Evolutionary conservation across 2,329 filamentous ascomycete species (phyloP).

Genomic region (Ilyonectria robusta): DNA sequence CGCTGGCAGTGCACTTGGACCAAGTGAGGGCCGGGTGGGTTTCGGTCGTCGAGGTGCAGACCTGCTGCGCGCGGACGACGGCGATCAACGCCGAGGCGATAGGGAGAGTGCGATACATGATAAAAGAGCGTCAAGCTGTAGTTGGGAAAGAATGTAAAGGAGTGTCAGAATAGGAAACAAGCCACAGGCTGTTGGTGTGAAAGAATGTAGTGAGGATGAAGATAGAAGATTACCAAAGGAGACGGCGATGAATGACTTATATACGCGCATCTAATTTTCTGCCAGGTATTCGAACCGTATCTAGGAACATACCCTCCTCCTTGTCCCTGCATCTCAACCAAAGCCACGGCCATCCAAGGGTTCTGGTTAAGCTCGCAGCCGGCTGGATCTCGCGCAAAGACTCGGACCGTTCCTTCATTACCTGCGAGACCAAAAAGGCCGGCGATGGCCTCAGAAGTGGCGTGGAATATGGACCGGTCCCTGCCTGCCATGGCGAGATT

Average conservation of each 20-base stretch:
- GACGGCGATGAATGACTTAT: neutral
- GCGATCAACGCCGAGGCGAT: slow-evolving; percentile 46
- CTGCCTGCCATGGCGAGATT: slow-evolving; percentile 16
- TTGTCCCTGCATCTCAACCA: neutral
- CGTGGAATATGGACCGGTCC: slow-evolving; percentile 18
- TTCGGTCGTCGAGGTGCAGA: slow-evolving; percentile 62
- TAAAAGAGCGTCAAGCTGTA: slow-evolving; percentile 18
- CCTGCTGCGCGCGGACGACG: slow-evolving; percentile 60
- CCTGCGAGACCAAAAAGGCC: slow-evolving; percentile 6
- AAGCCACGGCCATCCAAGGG: neutral
- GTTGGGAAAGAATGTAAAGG: slow-evolving; percentile 15
- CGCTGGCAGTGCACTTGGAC: slow-evolving; percentile 64
- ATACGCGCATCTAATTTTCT: neutral
- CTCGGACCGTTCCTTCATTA: neutral
- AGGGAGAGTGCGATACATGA: slow-evolving; percentile 47
- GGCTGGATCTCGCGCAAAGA: slow-evolving; percentile 10
- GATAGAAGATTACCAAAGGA: neutral
- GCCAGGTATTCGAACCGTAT: neutral
- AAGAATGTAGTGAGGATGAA: slow-evolving; percentile 14
- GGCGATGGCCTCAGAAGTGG: slow-evolving; percentile 33
- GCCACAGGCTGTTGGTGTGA: slow-evolving; percentile 35
- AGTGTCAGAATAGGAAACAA: slow-evolving; percentile 25
- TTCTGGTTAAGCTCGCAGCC: neutral
- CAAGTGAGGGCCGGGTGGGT: slow-evolving; percentile 67
- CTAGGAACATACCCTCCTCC: neutral